Conservation (phyloP, 768 basidiomycete genomes). For the Calocybe cyanea region DNA sequence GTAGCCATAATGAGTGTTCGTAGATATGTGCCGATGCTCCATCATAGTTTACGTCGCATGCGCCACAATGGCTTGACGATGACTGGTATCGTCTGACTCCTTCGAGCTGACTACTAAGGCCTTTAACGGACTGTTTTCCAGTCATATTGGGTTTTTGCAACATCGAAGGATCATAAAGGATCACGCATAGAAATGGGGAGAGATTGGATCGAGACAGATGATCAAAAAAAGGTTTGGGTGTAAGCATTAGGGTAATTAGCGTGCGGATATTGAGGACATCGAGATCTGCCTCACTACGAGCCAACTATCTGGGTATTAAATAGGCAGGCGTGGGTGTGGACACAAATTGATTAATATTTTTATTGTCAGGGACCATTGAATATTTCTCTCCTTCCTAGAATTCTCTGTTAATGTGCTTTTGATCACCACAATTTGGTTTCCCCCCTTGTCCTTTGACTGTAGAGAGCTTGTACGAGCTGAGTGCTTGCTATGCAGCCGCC, state of each 20-base stretch:
- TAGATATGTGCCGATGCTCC: no score
- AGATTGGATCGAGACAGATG: conserved; percentile 9
- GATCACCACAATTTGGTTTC: neutral
- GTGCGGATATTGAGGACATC: conserved; percentile 33
- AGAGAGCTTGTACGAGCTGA: no score
- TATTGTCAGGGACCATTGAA: neutral
- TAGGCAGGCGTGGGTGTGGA: no score
- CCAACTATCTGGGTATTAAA: neutral
- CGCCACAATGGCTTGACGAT: conserved; percentile 19
- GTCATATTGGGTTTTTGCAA: no score
- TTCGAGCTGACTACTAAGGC: no score
- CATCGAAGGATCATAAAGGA: neutral
- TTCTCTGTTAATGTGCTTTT: neutral
- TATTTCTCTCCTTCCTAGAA: neutral
- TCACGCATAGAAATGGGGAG: neutral
- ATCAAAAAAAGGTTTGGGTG: conserved; percentile 22
- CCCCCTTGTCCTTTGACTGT: conserved; percentile 6
- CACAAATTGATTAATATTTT: neutral
- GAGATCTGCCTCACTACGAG: conserved; percentile 27
- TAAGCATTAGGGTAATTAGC: conserved; percentile 55
- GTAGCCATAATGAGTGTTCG: no score
- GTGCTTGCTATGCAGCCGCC: conserved; percentile 55
- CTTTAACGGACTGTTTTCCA: no score
- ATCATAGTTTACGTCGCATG: conserved; percentile 5
- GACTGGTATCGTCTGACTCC: no score